phyloP scores from a whole-genome alignment of 2,329 filamentous ascomycete genomes.

The Diplodia scrobiculata region DNA sequence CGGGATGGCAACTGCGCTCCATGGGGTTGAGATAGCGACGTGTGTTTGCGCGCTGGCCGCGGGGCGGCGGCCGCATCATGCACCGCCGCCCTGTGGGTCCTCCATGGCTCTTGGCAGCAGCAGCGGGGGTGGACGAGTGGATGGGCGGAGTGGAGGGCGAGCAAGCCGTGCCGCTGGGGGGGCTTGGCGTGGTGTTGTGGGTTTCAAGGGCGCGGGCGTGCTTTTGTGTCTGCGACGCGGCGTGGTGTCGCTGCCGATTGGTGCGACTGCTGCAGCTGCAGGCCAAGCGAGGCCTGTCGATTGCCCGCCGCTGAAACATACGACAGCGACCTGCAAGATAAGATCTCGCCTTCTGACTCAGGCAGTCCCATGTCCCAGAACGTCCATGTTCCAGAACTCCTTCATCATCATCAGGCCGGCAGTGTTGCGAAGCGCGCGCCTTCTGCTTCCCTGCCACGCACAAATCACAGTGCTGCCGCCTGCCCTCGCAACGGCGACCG shows the following conservation, averaged over 20 bases:
- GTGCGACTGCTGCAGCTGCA: not conserved
- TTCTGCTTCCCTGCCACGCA: not conserved
- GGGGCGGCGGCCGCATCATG: not conserved
- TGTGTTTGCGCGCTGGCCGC: not conserved
- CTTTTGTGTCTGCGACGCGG: not conserved
- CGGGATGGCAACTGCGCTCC: not conserved
- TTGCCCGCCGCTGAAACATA: slow-evolving; percentile 14
- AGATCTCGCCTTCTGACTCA: slow-evolving; percentile 6
- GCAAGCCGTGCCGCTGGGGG: not conserved
- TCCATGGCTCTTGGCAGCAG: not conserved
- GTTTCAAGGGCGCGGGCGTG: not conserved
- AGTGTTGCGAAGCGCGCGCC: not conserved
- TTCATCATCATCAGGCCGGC: not conserved
- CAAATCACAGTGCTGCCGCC: not conserved
- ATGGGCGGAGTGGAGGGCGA: not conserved
- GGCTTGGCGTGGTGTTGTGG: slow-evolving; percentile 24
- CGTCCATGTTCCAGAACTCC: not conserved
- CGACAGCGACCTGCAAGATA: not conserved
- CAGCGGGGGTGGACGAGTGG: not conserved
- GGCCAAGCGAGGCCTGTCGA: not conserved
- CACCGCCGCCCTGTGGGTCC: not conserved
- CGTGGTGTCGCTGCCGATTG: not conserved
- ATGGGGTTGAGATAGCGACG: not conserved
- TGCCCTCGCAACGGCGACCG: not conserved
- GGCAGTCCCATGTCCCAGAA: slow-evolving; percentile 1